Percentiles rank a stretch among this genome's conserved stretches.
These are phyloP conservation scores for Xylaria sp. DNA, from an alignment of 2,329 filamentous ascomycete species.

Conservation along the genomic window DNA sequence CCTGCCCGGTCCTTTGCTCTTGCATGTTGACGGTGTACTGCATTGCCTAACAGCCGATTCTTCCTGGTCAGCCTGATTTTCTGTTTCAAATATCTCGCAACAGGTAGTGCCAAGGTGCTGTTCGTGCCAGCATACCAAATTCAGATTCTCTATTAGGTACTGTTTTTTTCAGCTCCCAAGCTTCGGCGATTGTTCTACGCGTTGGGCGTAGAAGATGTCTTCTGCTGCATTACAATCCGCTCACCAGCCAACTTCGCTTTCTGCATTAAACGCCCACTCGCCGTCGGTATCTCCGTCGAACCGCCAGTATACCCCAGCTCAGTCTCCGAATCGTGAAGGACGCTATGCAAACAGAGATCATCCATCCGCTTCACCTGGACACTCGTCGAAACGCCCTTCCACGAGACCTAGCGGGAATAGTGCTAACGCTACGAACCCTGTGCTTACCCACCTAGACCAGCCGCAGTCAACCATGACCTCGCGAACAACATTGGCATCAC, in stretches of 20 bases:
- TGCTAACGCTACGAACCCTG: slow-evolving; percentile 52
- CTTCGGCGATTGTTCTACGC: slow-evolving; percentile 41
- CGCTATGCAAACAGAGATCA: slow-evolving; percentile 66
- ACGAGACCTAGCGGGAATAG: slow-evolving; percentile 64
- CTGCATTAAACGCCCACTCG: slow-evolving; percentile 59
- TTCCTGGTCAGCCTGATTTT: slow-evolving; percentile 18
- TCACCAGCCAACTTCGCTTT: slow-evolving; percentile 62
- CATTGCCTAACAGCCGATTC: slow-evolving; percentile 29
- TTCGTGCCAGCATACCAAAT: slow-evolving; percentile 12
- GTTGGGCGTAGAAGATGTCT: slow-evolving; percentile 64
- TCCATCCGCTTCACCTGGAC: slow-evolving; percentile 60
- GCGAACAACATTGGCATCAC: slow-evolving; percentile 58
- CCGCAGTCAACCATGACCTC: slow-evolving; percentile 58
- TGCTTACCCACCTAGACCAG: slow-evolving; percentile 49
- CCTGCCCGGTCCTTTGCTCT: slow-evolving; percentile 24
- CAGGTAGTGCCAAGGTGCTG: slow-evolving; percentile 7
- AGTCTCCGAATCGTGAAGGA: slow-evolving; percentile 65
- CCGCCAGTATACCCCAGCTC: slow-evolving; percentile 64
- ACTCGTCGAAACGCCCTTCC: slow-evolving; percentile 65
- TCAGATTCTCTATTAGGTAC: slow-evolving; percentile 13
- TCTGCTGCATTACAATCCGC: slow-evolving; percentile 72
- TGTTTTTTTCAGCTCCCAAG: slow-evolving; percentile 22
- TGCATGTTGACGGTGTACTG: slow-evolving; percentile 27
- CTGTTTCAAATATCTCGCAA: slow-evolving; percentile 26
- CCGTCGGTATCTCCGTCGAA: slow-evolving; percentile 61